Base-by-base conservation (phyloP, 2,329 filamentous ascomycete species). In the Sphaerulina vaccinii region DNA sequence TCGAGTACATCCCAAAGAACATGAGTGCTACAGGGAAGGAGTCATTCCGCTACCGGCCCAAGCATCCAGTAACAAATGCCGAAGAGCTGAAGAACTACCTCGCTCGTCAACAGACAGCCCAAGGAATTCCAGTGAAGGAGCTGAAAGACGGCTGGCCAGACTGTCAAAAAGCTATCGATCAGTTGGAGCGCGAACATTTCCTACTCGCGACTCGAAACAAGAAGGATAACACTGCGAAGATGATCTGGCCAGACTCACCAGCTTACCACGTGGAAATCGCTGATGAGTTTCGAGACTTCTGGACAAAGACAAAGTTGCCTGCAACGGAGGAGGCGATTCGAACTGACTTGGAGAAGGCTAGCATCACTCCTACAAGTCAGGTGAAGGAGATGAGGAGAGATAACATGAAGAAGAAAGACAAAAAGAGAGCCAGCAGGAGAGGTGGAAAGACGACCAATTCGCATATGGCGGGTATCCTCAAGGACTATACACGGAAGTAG, bases 61-160 rank as follows among this genome's bases (percentile, higher is more conserved):
- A 87, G 62, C 90, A 96, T 68, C 85, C 88, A 56, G 92, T 99
- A 55, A 85, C 83, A 62, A 85, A 83, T 64, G 83, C 85, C 53
- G 84, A 86, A 33, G 84, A 90, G 62, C 81, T 99, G 49, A 82
- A 95, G 49, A 82, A 81, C 49, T 87, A 89, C 67, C 81, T 99
- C 24, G 90, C 96, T 72, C 79, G 80, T 48, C 90, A 91, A 71
- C 83, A 82, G 46, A 90, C 90, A 53, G 88, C 89, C 1, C 84
- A 86, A 59, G 90, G 89, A 10, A 82, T 97, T 49, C 80, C 79
- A 32, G 89, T 97, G 57, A 90, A 90, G 69, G 90, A 96, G 64
- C 80, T 99, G 56, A 95, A 96, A 72, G 93, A 99, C 68, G 93
- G 93, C 57, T 99, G 93, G 93, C 84, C 86, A 19, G 85, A 86